Base-by-base conservation (phyloP, 2,329 filamentous ascomycete species). In the Claviceps maximensis region DNA sequence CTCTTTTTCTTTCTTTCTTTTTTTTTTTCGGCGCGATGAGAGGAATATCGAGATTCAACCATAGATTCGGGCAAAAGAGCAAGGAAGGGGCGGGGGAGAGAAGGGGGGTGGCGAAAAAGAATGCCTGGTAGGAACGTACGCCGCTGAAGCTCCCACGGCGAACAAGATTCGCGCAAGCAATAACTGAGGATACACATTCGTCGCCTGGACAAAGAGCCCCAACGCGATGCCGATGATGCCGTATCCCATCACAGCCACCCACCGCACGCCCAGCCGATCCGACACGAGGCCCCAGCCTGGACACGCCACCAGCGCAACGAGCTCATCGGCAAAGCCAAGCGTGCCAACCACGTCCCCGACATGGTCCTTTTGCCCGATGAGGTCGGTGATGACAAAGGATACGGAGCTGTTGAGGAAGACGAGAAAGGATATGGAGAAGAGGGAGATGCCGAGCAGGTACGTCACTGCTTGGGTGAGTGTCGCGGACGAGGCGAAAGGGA, bases 381-480 rank as follows among this genome's bases (percentile, higher is more conserved):
- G 77, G 67, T 91, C 86, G 56, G 87, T 91, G 56, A 94, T 82
- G 55, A 93, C 86, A 69, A 93, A 94, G 53, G 85, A 89, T 55
- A 93, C 76, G 64, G 82, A 84, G 71, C 83, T 86, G 73, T 93
- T 93, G 57, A 94, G 79, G 70, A 94, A 94, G 62, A 94, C 88
- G 58, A 94, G 84, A 71, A 93, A 93, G 52, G 86, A 85, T 63
- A 94, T 93, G 68, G 83, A 88, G 74, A 91, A 91, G 60, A 94
- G 81, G 56, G 86, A 87, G 62, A 93, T 86, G 64, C 84, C 84
- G 58, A 89, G 76, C 38, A 94, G 80, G 67, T 94, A 94, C 31
- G 87, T 86, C 54, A 78, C 67, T n/a, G 79, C 82, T 62, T 85
- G 81, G 21, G 78, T 65, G 4, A 74, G 69, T 13, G 81, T 83